A percentile compares a stretch with the other conserved stretches of the same genome.
These are phyloP conservation scores for Boletus fagicola DNA, from an alignment of 768 basidiomycete genomes.

Conservation along the genomic window DNA sequence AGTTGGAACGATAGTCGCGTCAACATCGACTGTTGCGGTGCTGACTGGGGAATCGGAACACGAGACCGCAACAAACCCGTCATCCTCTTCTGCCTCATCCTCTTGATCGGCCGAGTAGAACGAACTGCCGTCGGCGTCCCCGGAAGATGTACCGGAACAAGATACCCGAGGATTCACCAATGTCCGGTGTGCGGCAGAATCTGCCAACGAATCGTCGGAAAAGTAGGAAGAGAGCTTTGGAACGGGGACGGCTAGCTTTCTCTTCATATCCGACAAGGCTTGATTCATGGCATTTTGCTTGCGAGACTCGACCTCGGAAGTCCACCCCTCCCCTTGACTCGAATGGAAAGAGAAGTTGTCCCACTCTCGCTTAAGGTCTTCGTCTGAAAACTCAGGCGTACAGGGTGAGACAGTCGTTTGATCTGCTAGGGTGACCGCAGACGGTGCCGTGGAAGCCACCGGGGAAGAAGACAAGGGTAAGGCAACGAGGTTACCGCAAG, in stretches of 20 bases:
- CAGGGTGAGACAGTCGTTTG: not conserved
- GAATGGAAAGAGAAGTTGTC: constrained; percentile 14
- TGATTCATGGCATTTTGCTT: constrained; percentile 10
- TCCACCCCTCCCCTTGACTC: constrained; percentile 12
- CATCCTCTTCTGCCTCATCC: not conserved
- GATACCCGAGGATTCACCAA: not conserved
- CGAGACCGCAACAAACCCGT: not conserved
- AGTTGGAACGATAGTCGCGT: not conserved
- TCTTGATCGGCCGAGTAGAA: constrained; percentile 9
- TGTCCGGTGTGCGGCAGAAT: not conserved
- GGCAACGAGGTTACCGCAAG: not conserved
- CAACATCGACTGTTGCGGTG: not conserved
- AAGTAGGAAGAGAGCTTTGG: constrained; percentile 9
- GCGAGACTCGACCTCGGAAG: constrained; percentile 10
- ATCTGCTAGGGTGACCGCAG: not conserved
- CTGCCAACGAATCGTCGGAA: constrained; percentile 7
- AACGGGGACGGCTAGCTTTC: constrained; percentile 7
- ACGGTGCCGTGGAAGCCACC: not conserved
- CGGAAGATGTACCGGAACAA: not conserved
- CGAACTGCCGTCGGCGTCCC: not conserved
- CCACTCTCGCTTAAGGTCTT: constrained; percentile 10
- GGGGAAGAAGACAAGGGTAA: not conserved
- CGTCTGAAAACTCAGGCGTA: constrained; percentile 11
- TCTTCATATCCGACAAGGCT: constrained; percentile 6
- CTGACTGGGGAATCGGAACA: not conserved